Base-by-base conservation (phyloP, 345 rosid species). In the Aquilaria sinensis region DNA sequence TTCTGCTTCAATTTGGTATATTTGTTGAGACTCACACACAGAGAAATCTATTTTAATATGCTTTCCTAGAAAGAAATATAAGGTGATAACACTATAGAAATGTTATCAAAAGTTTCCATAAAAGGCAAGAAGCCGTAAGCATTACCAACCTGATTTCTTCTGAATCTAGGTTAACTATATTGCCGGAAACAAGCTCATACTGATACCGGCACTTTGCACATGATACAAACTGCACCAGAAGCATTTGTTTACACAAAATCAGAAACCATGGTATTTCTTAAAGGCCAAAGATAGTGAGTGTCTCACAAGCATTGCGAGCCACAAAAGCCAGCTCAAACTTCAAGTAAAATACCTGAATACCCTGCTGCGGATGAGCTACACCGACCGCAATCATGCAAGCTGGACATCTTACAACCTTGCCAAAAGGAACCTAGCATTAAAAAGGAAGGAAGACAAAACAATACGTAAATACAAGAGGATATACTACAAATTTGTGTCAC, bases 131-230 rank as follows among this genome's bases (percentile, higher is more conserved):
- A 60, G 37, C 70, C 23, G 23, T 46, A 66, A 72, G 67, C 53
- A 55, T 74, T 66, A 76, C 84, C 80, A 77, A 94, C 96, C 96
- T 84, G 76, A 90, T 81, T 80, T 91, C 96, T 76, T 94, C 95
- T 0, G 99, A 94, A 54, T 77, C 81, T 51, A 88, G 84, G 58
- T 81, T 82, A 65, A 61, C 69, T 62, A 94, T 80, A 67, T 80
- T 86, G 63, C 99, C 99, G 67, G 93, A 94, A 75, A 94, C 87
- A 70, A 88, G 89, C 82, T 90, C 97, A 12, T 94, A 90, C 49
- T 90, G 84, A 80, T 90, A 90, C 49, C 96, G 91, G 77, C 97
- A 94, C 64, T 76, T 80, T 57, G 96, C 79, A 64, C 99, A 90
- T 64, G 93, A 82, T 30, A 78, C 89, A 80, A 88, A 78, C 99